Evolutionary conservation across 306 rosid species (phyloP).

Genomic region (Corylus americana): DNA sequence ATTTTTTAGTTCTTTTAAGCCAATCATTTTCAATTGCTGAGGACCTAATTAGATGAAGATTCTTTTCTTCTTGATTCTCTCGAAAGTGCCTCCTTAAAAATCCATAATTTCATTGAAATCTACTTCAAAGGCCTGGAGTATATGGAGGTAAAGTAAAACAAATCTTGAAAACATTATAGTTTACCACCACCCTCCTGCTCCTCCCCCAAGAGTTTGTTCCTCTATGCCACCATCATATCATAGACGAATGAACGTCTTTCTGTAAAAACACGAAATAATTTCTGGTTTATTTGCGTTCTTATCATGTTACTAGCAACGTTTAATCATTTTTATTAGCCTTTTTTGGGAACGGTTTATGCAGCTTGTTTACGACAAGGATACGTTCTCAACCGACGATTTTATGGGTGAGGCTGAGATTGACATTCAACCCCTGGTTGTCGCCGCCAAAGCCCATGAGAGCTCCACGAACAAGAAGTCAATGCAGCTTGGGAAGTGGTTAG

Average conservation of each 20-base stretch:
- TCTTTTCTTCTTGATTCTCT: neutral
- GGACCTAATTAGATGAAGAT: neutral
- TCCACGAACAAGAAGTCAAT: conserved; percentile 38
- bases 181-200: neutral
- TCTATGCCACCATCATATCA: neutral
- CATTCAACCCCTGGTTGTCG: conserved; percentile 79
- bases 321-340: neutral
- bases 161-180: neutral
- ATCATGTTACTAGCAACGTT: neutral
- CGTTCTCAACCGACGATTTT: conserved; percentile 80
- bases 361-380: conserved; percentile 92
- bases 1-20: neutral
- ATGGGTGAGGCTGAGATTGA: conserved; percentile 98
- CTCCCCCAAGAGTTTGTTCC: neutral
- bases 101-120: neutral
- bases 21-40: neutral
- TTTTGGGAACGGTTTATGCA: conserved; percentile 35
- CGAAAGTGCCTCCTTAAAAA: neutral
- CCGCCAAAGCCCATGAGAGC: conserved; percentile 73
- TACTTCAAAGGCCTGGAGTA: neutral
- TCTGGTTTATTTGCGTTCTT: neutral
- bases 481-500: conserved; percentile 66
- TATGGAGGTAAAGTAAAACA: neutral
- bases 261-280: neutral
- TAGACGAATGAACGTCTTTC: neutral